Evolutionary conservation across 2,329 filamentous ascomycete species (phyloP).

Genomic region (Ciborinia camelliae): DNA sequence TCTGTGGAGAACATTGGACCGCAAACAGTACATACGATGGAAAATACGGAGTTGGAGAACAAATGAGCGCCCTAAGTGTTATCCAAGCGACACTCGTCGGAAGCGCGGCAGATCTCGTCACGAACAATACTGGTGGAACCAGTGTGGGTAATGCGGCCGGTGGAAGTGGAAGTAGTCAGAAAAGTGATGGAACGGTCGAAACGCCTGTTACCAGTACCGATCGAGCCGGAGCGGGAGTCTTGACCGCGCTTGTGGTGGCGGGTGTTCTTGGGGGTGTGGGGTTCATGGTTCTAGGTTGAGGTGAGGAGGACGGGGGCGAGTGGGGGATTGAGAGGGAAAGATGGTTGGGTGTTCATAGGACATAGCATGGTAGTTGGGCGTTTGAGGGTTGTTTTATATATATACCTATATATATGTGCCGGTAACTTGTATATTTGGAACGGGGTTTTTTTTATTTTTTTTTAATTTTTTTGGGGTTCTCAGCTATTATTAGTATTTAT

Average conservation of each 20-base stretch:
- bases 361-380: neutral
- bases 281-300: conserved; percentile 45
- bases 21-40: conserved; percentile 54
- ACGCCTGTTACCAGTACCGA: conserved; percentile 49
- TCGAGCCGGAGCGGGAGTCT: conserved; percentile 63
- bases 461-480: too few relatives aligned
- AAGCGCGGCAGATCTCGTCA: conserved; percentile 42
- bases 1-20: conserved; percentile 60
- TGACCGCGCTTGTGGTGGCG: conserved; percentile 53
- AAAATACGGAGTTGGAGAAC: conserved; percentile 61
- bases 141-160: conserved; percentile 42
- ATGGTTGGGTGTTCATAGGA: neutral
- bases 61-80: conserved; percentile 66
- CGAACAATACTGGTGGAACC: conserved; percentile 54
- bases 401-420: neutral
- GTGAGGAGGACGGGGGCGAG: neutral
- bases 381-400: neutral
- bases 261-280: conserved; percentile 52
- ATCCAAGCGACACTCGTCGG: conserved; percentile 58
- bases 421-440: neutral
- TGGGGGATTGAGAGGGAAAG: neutral
- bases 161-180: conserved; percentile 21
- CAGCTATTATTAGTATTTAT: neutral
- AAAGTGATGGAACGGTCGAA: conserved; percentile 1
- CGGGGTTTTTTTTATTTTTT: neutral